phyloP scores from a whole-genome alignment of 2,329 filamentous ascomycete genomes.

The Colletotrichum truncatum region DNA sequence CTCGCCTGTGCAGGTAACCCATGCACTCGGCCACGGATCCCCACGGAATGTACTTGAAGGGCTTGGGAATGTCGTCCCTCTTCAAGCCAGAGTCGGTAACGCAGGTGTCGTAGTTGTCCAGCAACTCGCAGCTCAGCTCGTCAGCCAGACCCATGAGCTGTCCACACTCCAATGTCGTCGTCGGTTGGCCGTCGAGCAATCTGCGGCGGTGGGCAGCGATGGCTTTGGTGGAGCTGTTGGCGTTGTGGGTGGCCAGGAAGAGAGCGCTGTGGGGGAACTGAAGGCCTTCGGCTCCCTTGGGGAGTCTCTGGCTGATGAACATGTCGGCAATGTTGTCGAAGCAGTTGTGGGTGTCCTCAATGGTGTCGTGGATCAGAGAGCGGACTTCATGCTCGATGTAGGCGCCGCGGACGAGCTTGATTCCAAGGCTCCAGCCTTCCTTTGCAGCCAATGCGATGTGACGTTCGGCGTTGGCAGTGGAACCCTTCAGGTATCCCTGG shows the following conservation, averaged over 20 bases:
- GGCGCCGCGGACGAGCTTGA: conserved; percentile 80
- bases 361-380: conserved; percentile 76
- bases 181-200: conserved; percentile 53
- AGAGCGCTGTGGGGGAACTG: conserved; percentile 67
- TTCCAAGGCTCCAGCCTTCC: conserved; percentile 73
- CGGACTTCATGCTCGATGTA: conserved; percentile 78
- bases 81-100: conserved; percentile 15
- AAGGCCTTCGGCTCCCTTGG: conserved; percentile 36
- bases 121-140: conserved; percentile 78
- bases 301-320: conserved; percentile 70
- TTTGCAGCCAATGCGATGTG: conserved; percentile 69
- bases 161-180: conserved; percentile 49
- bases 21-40: conserved; percentile 33
- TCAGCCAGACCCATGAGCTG: conserved; percentile 79
- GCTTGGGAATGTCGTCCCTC: conserved; percentile 23
- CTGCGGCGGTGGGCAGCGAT: conserved; percentile 68
- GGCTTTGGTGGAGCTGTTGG: conserved; percentile 56
- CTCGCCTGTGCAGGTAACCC: conserved; percentile 33
- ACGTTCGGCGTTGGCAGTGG: conserved; percentile 62
- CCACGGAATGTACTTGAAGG: conserved; percentile 35
- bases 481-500: conserved; percentile 79
- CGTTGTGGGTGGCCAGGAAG: conserved; percentile 87
- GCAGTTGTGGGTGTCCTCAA: conserved; percentile 73
- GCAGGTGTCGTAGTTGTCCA: conserved; percentile 35
- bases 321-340: conserved; percentile 78